phyloP scores from a whole-genome alignment of 140 eudicot species.

The Ambrosia hybrid region DNA sequence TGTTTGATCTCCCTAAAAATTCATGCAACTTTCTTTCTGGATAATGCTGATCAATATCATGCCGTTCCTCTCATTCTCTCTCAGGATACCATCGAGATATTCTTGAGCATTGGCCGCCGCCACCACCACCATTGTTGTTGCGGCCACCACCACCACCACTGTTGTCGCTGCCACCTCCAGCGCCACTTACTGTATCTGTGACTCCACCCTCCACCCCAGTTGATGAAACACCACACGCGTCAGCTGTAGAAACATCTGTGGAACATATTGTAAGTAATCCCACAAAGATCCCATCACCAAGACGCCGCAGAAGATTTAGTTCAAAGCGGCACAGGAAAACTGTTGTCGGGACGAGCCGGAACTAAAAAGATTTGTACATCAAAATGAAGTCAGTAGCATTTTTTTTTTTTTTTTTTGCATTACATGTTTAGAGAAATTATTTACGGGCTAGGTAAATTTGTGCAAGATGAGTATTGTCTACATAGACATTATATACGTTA shows the following conservation, averaged over 20 bases:
- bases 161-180: constrained; percentile 24
- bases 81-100: constrained; percentile 83
- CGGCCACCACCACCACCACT: neutral
- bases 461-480: constrained; percentile 30
- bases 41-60: neutral
- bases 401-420: constrained; percentile 24
- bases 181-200: constrained; percentile 22
- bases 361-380: constrained; percentile 42
- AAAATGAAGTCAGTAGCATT: constrained; percentile 17
- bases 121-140: constrained; percentile 1
- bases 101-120: constrained; percentile 53
- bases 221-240: constrained; percentile 20
- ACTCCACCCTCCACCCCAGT: constrained; percentile 46
- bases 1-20: too few relatives aligned
- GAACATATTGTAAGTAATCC: constrained; percentile 37
- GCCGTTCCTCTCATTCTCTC: neutral
- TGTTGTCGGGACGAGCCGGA: constrained; percentile 35
- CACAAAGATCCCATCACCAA: constrained; percentile 38
- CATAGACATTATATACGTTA: constrained; percentile 2
- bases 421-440: constrained; percentile 32
- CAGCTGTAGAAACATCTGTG: constrained; percentile 13
- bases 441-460: constrained; percentile 46
- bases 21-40: too few relatives aligned
- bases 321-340: constrained; percentile 70
- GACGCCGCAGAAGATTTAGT: constrained; percentile 48